Evolutionary conservation across 129 eudicot species (phyloP).

Genomic region (Rutidosis leptorrhynchoides): DNA sequence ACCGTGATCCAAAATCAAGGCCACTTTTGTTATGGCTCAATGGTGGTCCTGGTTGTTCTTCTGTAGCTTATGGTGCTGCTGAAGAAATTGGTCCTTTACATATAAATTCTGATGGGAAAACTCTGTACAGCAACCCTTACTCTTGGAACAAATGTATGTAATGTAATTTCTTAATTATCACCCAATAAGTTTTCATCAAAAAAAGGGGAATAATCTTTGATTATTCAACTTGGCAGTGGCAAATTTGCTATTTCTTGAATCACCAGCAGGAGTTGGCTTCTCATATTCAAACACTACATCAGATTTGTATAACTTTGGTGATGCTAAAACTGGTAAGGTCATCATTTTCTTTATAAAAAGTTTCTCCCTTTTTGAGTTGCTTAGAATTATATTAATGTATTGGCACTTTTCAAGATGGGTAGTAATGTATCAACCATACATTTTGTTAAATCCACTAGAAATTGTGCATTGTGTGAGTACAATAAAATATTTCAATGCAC

Average conservation of each 20-base stretch:
- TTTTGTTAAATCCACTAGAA: too few relatives aligned
- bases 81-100: conserved; percentile 97
- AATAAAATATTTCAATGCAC: too few relatives aligned
- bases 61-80: conserved; percentile 98
- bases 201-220: conserved; percentile 21
- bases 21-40: conserved; percentile 97
- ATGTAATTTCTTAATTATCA: neutral
- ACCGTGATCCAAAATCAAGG: conserved; percentile 56
- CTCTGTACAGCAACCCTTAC: conserved; percentile 71
- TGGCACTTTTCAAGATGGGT: conserved; percentile 14
- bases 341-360: conserved; percentile 8
- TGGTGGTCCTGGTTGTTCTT: conserved; percentile 99
- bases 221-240: conserved; percentile 66
- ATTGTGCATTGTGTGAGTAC: too few relatives aligned
- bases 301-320: conserved; percentile 80
- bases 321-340: conserved; percentile 70
- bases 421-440: too few relatives aligned
- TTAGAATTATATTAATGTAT: neutral
- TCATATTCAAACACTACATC: conserved; percentile 87
- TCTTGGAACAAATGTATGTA: conserved; percentile 94
- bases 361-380: conserved; percentile 13
- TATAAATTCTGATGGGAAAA: conserved; percentile 75
- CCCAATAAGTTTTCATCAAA: neutral
- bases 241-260: conserved; percentile 91
- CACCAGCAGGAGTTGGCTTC: conserved; percentile 99